Percentiles rank a stretch among this genome's conserved stretches.
phyloP scores from a whole-genome alignment of 257 asterid genomes.

The Solanum pinnatisectum region DNA sequence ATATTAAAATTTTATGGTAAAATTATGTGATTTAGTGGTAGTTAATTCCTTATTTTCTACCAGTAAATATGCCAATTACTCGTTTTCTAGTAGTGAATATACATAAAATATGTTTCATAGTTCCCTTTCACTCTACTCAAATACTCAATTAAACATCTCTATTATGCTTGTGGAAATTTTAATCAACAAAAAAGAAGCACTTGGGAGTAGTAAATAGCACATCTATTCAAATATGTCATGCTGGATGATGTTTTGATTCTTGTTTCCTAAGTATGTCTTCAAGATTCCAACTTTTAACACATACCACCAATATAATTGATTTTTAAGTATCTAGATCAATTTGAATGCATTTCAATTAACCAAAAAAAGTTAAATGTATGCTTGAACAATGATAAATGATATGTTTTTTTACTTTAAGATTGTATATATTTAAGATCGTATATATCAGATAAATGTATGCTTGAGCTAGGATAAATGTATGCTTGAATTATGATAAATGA shows the following conservation, averaged over 20 bases:
- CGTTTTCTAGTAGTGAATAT: background rate
- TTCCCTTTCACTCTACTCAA: background rate
- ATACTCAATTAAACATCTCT: background rate
- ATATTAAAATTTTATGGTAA: too few relatives aligned
- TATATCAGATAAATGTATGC: too few relatives aligned
- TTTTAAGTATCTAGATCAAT: background rate
- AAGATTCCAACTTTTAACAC: background rate
- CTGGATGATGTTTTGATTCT: background rate
- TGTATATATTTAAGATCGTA: too few relatives aligned
- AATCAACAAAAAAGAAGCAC: background rate
- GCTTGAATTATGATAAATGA: too few relatives aligned
- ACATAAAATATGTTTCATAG: background rate
- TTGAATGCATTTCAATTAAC: background rate
- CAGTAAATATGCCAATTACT: too few relatives aligned
- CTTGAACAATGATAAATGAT: too few relatives aligned
- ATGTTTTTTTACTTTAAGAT: too few relatives aligned
- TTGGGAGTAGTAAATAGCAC: background rate
- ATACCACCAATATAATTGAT: background rate
- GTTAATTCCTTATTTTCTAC: too few relatives aligned
- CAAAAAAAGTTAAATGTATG: too few relatives aligned
- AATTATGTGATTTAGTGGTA: background rate
- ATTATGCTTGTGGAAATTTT: background rate
- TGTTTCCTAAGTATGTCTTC: background rate
- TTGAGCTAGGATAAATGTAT: too few relatives aligned
- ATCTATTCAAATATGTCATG: background rate